A percentile compares a stretch with the other conserved stretches of the same genome.
phyloP scores from a whole-genome alignment of 2,329 filamentous ascomycete species.

The Alternaria arbusti region DNA sequence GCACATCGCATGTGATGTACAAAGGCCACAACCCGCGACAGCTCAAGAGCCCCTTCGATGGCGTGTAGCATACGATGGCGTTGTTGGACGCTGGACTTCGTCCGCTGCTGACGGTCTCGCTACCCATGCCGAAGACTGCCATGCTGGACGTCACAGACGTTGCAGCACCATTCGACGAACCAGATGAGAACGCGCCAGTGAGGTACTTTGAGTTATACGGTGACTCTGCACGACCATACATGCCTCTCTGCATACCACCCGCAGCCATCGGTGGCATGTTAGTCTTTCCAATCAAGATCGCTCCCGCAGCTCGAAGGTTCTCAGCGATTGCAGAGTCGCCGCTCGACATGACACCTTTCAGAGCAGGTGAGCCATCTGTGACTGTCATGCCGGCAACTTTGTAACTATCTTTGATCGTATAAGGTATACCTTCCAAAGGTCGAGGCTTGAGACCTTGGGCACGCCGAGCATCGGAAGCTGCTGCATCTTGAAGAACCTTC shows the following conservation, averaged over 20 bases:
- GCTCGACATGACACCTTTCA: constrained; percentile 57
- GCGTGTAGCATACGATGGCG: constrained; percentile 62
- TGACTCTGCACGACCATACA: constrained; percentile 63
- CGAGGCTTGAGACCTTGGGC: constrained; percentile 45
- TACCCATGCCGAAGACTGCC: constrained; percentile 61
- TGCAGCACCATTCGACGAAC: constrained; percentile 64
- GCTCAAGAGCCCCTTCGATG: constrained; percentile 60
- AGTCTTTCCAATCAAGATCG: constrained; percentile 61
- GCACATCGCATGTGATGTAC: constrained; percentile 63
- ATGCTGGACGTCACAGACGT: constrained; percentile 59
- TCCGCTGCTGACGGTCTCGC: constrained; percentile 64
- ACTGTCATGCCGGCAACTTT: constrained; percentile 61
- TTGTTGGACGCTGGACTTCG: constrained; percentile 65
- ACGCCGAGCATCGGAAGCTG: constrained; percentile 55
- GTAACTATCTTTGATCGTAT: constrained; percentile 65
- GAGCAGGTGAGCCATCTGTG: constrained; percentile 62
- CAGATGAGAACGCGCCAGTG: constrained; percentile 62
- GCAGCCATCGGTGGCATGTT: constrained; percentile 68
- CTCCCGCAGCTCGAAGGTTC: constrained; percentile 57
- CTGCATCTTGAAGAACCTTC: constrained; percentile 55
- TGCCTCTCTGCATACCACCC: constrained; percentile 64
- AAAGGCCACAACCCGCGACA: constrained; percentile 62
- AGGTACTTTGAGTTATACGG: constrained; percentile 63
- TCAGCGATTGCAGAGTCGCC: constrained; percentile 61
- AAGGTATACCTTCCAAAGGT: constrained; percentile 63